These are phyloP conservation scores for Nothophaeocryptopus gaeumannii DNA, from an alignment of 2,329 filamentous ascomycete species.

Conservation along the genomic window DNA sequence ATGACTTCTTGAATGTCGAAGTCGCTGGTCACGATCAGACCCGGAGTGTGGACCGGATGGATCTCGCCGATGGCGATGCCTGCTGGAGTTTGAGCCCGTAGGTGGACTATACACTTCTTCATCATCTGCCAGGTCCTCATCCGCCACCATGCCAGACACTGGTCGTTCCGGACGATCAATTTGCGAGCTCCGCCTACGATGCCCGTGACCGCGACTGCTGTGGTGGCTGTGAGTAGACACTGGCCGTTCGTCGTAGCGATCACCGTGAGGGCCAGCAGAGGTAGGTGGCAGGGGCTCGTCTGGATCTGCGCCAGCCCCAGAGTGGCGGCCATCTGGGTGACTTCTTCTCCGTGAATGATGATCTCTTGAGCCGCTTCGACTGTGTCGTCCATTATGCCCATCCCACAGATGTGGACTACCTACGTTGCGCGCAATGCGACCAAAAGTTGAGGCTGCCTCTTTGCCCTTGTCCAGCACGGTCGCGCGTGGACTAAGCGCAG, in stretches of 20 bases:
- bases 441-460: conserved; percentile 35
- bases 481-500: conserved; percentile 32
- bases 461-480: conserved; percentile 37
- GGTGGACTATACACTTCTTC: conserved; percentile 21
- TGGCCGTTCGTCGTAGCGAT: conserved; percentile 13
- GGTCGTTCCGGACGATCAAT: conserved; percentile 16
- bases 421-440: conserved; percentile 36
- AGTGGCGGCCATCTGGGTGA: conserved; percentile 26
- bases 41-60: conserved; percentile 14
- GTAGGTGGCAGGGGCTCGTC: conserved; percentile 16
- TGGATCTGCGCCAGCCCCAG: conserved; percentile 6
- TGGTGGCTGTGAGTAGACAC: conserved; percentile 17
- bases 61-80: conserved; percentile 13
- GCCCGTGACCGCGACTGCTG: conserved; percentile 7
- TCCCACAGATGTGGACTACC: conserved; percentile 39
- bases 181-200: conserved; percentile 19
- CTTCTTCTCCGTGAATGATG: conserved; percentile 22
- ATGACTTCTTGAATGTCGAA: conserved; percentile 43
- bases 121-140: conserved; percentile 20
- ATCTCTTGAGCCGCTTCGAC: conserved; percentile 29
- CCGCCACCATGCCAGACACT: conserved; percentile 11
- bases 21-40: conserved; percentile 26
- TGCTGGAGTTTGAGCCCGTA: conserved; percentile 19
- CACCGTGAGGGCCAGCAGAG: conserved; percentile 14
- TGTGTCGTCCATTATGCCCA: conserved; percentile 21